Percentiles rank a stretch among this genome's conserved stretches.
These are phyloP conservation scores for Botrytis fragariae DNA, from an alignment of 2,329 filamentous ascomycete species.

Conservation along the genomic window DNA sequence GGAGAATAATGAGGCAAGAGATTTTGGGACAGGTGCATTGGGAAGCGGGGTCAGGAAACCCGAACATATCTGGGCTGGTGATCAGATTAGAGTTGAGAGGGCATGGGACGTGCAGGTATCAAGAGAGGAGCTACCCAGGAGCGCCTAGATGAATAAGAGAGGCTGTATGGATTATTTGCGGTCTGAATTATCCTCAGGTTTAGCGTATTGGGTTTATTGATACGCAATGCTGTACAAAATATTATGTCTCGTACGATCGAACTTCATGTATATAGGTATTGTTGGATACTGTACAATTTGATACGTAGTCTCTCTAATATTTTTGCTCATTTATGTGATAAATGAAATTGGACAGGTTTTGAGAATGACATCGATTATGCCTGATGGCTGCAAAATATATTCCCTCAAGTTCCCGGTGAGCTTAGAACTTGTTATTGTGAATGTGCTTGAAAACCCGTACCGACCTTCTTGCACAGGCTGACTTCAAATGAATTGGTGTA, in stretches of 20 bases:
- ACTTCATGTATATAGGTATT: not conserved
- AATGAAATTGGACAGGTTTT: not conserved
- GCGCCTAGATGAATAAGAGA: not conserved
- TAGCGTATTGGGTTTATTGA: not conserved
- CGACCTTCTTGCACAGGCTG: not conserved
- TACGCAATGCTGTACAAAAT: not conserved
- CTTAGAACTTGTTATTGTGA: not conserved
- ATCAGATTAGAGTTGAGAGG: conserved; percentile 13
- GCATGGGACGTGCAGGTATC: conserved; percentile 14
- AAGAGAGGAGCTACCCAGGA: not conserved
- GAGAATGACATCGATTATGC: not conserved
- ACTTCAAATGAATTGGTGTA: not conserved
- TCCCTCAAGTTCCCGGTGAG: not conserved
- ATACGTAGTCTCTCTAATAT: not conserved
- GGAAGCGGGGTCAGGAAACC: conserved; percentile 3
- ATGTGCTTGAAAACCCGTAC: not conserved
- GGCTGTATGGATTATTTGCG: too few species aligned
- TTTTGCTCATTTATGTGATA: not conserved
- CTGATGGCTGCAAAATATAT: not conserved
- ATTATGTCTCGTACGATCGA: not conserved
- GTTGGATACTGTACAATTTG: too few species aligned
- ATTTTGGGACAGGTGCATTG: not conserved
- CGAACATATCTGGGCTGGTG: not conserved
- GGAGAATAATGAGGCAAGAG: not conserved
- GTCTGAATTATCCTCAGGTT: not conserved